Evolutionary conservation across 106 monocot genomes (phyloP), one percentile per base, ranked within the genome.

Genomic region (Xerophyta viscosa): DNA sequence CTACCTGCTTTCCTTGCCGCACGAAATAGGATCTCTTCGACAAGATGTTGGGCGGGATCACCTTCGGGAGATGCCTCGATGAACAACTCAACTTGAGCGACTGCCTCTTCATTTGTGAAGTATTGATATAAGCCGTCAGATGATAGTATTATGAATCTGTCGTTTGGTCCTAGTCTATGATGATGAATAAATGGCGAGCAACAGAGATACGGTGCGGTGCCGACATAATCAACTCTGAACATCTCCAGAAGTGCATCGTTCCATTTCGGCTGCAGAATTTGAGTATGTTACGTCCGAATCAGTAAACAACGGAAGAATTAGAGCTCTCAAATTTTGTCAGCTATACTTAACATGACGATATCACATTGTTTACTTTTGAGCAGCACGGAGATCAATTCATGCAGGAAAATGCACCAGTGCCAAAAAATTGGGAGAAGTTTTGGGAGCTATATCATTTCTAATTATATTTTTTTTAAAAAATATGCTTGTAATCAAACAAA

Each of bases 41-140:
- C 68, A 20, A 85, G 80, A 56, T 85, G 60, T 41, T 85, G 75
- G 2, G 88, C 83, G 0, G 88, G 83, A 65, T 89, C 88, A 3
- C 88, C 77, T 11, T 80, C 80, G 6, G 88, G 88, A 1, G 58
- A 70, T 17, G 37, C 42, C 2, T 54, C 29, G 6, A 71, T 52
- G 70, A 77, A 89, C 24, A 67, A 15, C 31, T 77, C 73, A 0
- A 89, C 76, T 46, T 89, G 59, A 2, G 78, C 56, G 1, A 84
- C 83, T 4, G 73, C 83, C 51, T 83, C 73, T 22, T 89, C 70
- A 20, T 84, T 89, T 19, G 83, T 89, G 47, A 89, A 84, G 64
- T 84, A 89, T 52, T 89, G 83, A 43, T 84, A 89, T 30, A 89
- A 70, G 14, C 88, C 88, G n/a, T 89, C 88, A 0, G 88, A 89